Evolutionary conservation across 2,329 filamentous ascomycete genomes (phyloP), one percentile per base, ranked within the genome.

Genomic region (Aspergillus melleus): DNA sequence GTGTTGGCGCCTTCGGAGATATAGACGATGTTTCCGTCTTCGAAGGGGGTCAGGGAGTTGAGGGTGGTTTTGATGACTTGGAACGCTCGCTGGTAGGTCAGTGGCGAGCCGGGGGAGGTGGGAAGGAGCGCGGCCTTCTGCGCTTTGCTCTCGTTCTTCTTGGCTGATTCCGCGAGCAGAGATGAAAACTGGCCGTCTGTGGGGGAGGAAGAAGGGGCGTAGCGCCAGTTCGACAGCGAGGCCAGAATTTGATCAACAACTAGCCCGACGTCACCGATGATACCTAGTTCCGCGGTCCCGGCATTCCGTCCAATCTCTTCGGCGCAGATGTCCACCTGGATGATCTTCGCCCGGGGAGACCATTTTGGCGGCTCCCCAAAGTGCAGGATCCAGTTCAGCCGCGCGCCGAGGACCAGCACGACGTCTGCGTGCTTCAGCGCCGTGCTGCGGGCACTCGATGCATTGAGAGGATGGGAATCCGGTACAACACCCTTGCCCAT

Each of bases 1-100:
- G 84, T 85, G 66, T 86, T 86, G 9, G 84, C 83, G 6, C 84
- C 84, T 72, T 86, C 83, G 1, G 82, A 84, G 39, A 86, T 75
- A 61, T 86, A 86, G 22, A 86, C 80, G 24, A 85, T 77, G 49
- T 77, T 72, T 22, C 80, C 82, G 12, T 81, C 70, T 46, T 77
- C 74, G 1, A 76, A 77, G 12, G 76, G 80, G 0, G 77, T 82
- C 30, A 82, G 66, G 4, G 63, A 66, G 63, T 84, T 77, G 9
- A 86, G 72, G 2, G 77, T 78, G 3, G 72, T 67, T 62, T 81
- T 84, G 66, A 86, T 84, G 52, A 83, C 72, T 52, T 81, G 76
- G 68, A 84, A 86, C 3, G 79, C 80, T 52, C 78, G 77, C 36
- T 80, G 77, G 64, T 83, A 84, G 1, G 79, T 80, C 66, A 86